phyloP scores from a whole-genome alignment of 768 basidiomycete species.

The Coprinopsis cinerea region DNA sequence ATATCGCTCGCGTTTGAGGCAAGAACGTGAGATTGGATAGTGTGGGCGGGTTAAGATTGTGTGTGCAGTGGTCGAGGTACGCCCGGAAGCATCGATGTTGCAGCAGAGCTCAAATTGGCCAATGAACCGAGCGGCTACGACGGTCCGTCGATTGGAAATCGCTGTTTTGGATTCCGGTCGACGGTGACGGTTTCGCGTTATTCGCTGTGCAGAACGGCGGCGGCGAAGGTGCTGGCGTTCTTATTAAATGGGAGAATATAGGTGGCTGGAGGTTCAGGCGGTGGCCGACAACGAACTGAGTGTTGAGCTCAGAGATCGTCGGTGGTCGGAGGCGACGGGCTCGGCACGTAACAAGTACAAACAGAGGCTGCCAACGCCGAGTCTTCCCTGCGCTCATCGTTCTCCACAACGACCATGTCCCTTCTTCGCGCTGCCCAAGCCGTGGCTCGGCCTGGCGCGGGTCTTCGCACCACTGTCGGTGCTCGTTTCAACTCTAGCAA shows the following conservation, averaged over 20 bases:
- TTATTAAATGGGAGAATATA: background rate
- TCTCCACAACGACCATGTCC: constrained; percentile 38
- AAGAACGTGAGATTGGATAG: too few species aligned
- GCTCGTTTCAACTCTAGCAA: constrained; percentile 26
- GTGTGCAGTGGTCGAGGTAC: constrained; percentile 14
- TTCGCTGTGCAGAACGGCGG: too few species aligned
- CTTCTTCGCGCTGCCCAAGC: constrained; percentile 42
- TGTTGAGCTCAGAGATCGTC: too few species aligned
- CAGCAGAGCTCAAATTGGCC: background rate
- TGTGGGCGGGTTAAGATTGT: too few species aligned
- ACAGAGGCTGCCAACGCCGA: constrained; percentile 1
- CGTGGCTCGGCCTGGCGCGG: constrained; percentile 18
- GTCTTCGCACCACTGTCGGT: constrained; percentile 13
- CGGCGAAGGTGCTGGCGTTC: too few species aligned
- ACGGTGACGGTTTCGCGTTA: too few species aligned
- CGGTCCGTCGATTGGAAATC: too few species aligned
- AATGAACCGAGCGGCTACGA: too few species aligned
- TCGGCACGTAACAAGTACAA: constrained; percentile 12
- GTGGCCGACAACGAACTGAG: too few species aligned
- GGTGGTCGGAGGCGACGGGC: background rate
- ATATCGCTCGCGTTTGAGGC: too few species aligned
- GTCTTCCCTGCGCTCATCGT: constrained; percentile 1
- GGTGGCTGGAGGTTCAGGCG: background rate
- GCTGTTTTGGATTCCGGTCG: background rate
- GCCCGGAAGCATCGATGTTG: constrained; percentile 6